Evolutionary conservation across 768 basidiomycete genomes (phyloP).

Genomic region (Dictyophora rubrovolvata): DNA sequence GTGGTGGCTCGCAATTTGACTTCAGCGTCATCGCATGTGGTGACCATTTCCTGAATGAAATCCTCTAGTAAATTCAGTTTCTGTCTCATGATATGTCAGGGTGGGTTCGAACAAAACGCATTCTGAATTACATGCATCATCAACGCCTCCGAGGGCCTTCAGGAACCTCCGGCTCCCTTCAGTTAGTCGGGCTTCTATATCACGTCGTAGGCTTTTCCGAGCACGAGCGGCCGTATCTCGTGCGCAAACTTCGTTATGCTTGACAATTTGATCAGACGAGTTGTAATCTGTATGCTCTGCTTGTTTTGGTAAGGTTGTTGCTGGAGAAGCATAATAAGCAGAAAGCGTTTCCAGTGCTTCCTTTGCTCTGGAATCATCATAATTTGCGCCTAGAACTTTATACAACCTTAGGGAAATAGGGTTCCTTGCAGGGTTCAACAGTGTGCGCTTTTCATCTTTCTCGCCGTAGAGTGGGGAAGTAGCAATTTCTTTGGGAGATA

Average conservation of each 20-base stretch:
- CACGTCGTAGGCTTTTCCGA: constrained; percentile 68
- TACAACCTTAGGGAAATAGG: constrained; percentile 83
- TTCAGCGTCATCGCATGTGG: constrained; percentile 76
- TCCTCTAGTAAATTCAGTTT: constrained; percentile 73
- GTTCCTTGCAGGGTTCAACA: constrained; percentile 14
- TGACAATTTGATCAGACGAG: constrained; percentile 8
- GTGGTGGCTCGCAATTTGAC: constrained; percentile 63
- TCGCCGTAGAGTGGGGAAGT: background rate
- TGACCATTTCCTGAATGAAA: constrained; percentile 72
- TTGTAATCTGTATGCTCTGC: constrained; percentile 15
- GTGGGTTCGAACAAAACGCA: background rate
- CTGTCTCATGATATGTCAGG: constrained; percentile 30
- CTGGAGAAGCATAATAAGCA: constrained; percentile 48
- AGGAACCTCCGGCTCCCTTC: constrained; percentile 78
- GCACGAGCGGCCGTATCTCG: constrained; percentile 65
- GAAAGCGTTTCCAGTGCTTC: constrained; percentile 81
- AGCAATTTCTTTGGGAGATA: background rate
- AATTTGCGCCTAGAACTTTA: constrained; percentile 78
- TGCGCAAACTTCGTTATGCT: constrained; percentile 17
- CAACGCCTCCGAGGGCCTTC: constrained; percentile 77
- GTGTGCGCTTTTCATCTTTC: background rate
- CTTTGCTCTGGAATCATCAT: constrained; percentile 63
- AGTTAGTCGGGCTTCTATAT: constrained; percentile 75
- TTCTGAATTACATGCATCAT: constrained; percentile 56
- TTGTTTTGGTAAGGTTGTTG: constrained; percentile 12